Base-by-base conservation (phyloP, 768 basidiomycete genomes). In the Sarcodon sp. region DNA sequence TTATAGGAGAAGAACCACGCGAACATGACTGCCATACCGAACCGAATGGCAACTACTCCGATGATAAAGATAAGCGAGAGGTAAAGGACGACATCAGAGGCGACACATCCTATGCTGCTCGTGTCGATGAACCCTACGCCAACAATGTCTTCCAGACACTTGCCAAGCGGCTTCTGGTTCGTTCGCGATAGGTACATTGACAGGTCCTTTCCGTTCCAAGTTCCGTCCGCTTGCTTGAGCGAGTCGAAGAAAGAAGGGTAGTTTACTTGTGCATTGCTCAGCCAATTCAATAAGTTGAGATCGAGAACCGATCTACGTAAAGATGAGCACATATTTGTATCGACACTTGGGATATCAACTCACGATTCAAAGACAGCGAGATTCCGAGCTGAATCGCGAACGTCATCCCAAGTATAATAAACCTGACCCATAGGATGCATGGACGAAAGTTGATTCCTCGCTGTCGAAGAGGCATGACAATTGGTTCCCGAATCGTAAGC, bases 1-100 rank as follows among this genome's bases (percentile, higher is more conserved):
- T 80, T 80, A 83, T 87, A 91, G n/a, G 87, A 90, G 63, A 88
- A 85, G 76, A 97, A 98, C 96, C 96, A 99, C 21, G 87, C 76
- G 66, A 98, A 99, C 62, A 94, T 72, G 59, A 96, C 87, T 43
- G 96, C 96, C 91, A 98, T 94, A 55, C 76, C 70, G 68, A 98
- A 99, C 34, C 91, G 87, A 62, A 96, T 91, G 47, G 78, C 74
- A 53, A 98, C 94, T 52, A 98, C 94, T 51, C 94, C 94, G 53
- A 94, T 83, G 62, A 99, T 98, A 76, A 98, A 96, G 54, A 91
- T 76, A 57, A 98, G 81, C 43, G 94, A 97, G 49, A 94, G 73
- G 63, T 91, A 94, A 50, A 98, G 84, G 35, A 98, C 91, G 54
- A 99, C 85, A 50, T 83, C 73, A 6, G 94, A 96, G 6, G 94